phyloP scores from a whole-genome alignment of 1,284 basidiomycete species.

The Ustilago xerochloae region DNA sequence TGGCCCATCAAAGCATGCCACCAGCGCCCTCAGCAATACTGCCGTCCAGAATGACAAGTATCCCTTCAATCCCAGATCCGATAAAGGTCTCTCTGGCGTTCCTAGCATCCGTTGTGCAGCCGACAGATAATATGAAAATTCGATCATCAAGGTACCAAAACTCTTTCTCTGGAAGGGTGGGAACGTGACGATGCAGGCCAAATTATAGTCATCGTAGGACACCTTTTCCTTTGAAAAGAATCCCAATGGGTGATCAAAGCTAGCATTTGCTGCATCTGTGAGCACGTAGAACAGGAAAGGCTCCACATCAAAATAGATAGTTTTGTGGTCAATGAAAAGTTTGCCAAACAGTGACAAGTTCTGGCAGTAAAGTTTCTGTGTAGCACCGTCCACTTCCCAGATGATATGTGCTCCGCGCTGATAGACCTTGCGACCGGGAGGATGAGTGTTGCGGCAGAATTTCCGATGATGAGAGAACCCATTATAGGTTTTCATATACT shows the following conservation, averaged over 20 bases:
- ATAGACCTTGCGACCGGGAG: slow-evolving; percentile 91
- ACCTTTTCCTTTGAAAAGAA: slow-evolving; percentile 98
- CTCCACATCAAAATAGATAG: slow-evolving; percentile 86
- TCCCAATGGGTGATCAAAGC: slow-evolving; percentile 84
- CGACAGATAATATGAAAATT: slow-evolving; percentile 96
- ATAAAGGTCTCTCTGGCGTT: slow-evolving; percentile 93
- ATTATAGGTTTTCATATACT: slow-evolving; percentile 77
- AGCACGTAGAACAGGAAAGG: slow-evolving; percentile 87
- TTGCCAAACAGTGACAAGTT: slow-evolving; percentile 95
- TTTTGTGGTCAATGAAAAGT: slow-evolving; percentile 98
- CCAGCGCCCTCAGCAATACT: slow-evolving; percentile 83
- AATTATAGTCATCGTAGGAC: slow-evolving; percentile 95
- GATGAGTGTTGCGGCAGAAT: slow-evolving; percentile 78
- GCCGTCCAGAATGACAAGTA: slow-evolving; percentile 93
- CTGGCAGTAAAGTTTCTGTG: slow-evolving; percentile 88
- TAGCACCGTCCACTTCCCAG: slow-evolving; percentile 93
- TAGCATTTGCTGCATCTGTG: slow-evolving; percentile 80
- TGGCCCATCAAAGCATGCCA: slow-evolving; percentile 70
- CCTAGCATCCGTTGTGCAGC: slow-evolving; percentile 81
- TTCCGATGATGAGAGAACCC: slow-evolving; percentile 70
- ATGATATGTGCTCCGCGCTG: slow-evolving; percentile 88
- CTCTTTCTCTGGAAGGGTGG: slow-evolving; percentile 91
- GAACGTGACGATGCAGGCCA: slow-evolving; percentile 94
- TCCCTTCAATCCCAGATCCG: slow-evolving; percentile 88
- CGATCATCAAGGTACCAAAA: slow-evolving; percentile 95